These are phyloP conservation scores for Phaeosphaeriaceae sp. DNA, from an alignment of 2,329 filamentous ascomycete genomes.

Conservation along the genomic window DNA sequence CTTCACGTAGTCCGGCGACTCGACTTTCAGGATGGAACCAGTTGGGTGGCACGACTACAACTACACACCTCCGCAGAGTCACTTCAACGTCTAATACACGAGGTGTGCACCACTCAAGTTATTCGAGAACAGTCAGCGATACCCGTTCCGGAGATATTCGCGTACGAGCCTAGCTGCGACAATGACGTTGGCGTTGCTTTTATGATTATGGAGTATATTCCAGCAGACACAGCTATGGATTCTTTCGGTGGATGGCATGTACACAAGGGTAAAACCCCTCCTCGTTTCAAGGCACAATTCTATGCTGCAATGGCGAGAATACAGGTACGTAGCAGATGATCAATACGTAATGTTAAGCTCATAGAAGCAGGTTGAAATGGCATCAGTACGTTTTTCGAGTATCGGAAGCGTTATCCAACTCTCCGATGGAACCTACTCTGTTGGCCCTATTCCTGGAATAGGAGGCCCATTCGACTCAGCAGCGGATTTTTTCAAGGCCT, in stretches of 20 bases:
- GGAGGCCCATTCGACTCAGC: slow-evolving; percentile 8
- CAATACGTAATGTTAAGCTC: slow-evolving; percentile 1
- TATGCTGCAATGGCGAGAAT: slow-evolving; percentile 7
- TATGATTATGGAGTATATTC: slow-evolving; percentile 40
- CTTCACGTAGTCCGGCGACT: background rate
- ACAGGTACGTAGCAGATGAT: slow-evolving; percentile 8
- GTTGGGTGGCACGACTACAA: slow-evolving; percentile 8
- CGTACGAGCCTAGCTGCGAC: slow-evolving; percentile 19
- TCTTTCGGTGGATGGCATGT: slow-evolving; percentile 7
- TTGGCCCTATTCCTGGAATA: slow-evolving; percentile 6
- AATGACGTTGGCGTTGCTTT: slow-evolving; percentile 36
- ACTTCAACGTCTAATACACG: slow-evolving; percentile 6
- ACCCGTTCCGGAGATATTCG: slow-evolving; percentile 34
- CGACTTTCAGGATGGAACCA: slow-evolving; percentile 8
- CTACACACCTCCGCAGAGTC: slow-evolving; percentile 3
- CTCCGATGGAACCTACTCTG: slow-evolving; percentile 6
- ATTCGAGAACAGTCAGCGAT: background rate
- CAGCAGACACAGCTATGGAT: slow-evolving; percentile 36
- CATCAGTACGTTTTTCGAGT: slow-evolving; percentile 8
- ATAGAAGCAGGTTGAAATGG: slow-evolving; percentile 8
- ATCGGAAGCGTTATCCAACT: slow-evolving; percentile 10
- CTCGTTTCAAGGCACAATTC: slow-evolving; percentile 4
- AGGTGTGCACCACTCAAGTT: slow-evolving; percentile 2
- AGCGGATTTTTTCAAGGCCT: slow-evolving; percentile 9
- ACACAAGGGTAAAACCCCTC: slow-evolving; percentile 8